Conservation (phyloP, 768 basidiomycete species). For the Boletus pseudo-olivaceus region DNA sequence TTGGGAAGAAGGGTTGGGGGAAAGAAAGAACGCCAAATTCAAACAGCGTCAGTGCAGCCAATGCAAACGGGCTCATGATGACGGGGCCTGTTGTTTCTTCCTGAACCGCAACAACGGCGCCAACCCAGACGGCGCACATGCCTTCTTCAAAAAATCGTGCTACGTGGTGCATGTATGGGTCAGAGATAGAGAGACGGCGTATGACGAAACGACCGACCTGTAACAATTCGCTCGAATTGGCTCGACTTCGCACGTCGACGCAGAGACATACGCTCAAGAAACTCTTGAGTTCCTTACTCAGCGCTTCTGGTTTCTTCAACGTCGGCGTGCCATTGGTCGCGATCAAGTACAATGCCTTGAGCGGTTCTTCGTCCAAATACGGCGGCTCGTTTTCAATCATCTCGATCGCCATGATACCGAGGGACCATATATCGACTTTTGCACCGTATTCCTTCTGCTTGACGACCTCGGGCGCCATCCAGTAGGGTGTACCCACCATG, state of each 20-base stretch:
- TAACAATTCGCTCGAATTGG: slow-evolving; percentile 82
- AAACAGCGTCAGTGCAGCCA: background rate
- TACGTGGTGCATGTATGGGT: slow-evolving; percentile 30
- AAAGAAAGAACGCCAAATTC: background rate
- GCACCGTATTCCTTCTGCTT: slow-evolving; percentile 97
- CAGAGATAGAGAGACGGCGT: background rate
- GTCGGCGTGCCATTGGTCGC: slow-evolving; percentile 99
- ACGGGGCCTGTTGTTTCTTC: slow-evolving; percentile 50
- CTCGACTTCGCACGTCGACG: slow-evolving; percentile 92
- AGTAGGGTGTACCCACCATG: slow-evolving; percentile 98
- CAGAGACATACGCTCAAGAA: slow-evolving; percentile 98
- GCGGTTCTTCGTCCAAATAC: slow-evolving; percentile 91
- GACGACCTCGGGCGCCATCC: slow-evolving; percentile 99
- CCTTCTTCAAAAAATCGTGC: slow-evolving; percentile 94
- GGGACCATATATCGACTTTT: slow-evolving; percentile 95
- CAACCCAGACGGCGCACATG: slow-evolving; percentile 77
- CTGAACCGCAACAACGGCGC: slow-evolving; percentile 84
- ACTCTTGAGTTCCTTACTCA: slow-evolving; percentile 90
- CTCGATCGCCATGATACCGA: slow-evolving; percentile 98
- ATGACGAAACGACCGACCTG: slow-evolving; percentile 49
- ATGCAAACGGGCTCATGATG: slow-evolving; percentile 28
- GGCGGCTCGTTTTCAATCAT: slow-evolving; percentile 99
- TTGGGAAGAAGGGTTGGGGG: background rate
- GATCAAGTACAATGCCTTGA: slow-evolving; percentile 92
- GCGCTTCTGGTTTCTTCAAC: slow-evolving; percentile 89